Evolutionary conservation across 2,329 filamentous ascomycete genomes (phyloP), one percentile per base, ranked within the genome.

Genomic region (Pseudogymnoascus sp.): DNA sequence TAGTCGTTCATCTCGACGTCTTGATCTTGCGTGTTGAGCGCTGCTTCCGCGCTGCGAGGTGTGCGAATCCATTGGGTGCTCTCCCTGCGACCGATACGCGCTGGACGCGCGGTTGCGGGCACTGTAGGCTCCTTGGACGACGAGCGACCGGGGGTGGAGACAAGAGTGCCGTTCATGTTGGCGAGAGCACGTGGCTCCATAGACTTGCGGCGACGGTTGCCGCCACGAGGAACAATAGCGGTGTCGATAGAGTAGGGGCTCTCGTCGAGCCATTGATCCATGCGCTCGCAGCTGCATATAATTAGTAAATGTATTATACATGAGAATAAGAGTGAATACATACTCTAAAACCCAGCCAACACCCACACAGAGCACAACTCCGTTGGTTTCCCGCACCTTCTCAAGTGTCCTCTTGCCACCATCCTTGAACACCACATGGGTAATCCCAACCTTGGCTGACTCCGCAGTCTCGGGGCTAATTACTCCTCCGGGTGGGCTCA

Each of bases 351-450:
- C 88, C 90, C 91, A 96, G 65, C 86, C 86, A 54, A 95, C 88
- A 58, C 91, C 91, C 61, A 96, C 90, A 74, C 91, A 95, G 67
- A 90, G 86, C 37, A 96, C 89, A 30, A 89, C 78, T 5, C 90
- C 90, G 12, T 82, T 80, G 38, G 83, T 86, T 67, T 87, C 82
- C 62, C 85, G 80, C 6, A 93, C 87, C 74, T 91, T 95, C 70
- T 95, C 87, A 65, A 96, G 74, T 0, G 91, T 96, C 25, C 87
- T 80, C 69, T 87, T 86, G 41, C 86, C 86, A 50, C 91, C 91
- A 69, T 96, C 91, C 72, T 96, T 96, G 78, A 86, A 96, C 6
- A 96, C 84, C 6, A 96, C 89, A 70, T 96, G 91, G 0, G 91
- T 96, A 67, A 96, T 90, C 4, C 87, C 88, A 62, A 90, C 77